These are phyloP conservation scores for Mentha longifolia DNA, from an alignment of 257 asterid genomes.

Conservation along the genomic window DNA sequence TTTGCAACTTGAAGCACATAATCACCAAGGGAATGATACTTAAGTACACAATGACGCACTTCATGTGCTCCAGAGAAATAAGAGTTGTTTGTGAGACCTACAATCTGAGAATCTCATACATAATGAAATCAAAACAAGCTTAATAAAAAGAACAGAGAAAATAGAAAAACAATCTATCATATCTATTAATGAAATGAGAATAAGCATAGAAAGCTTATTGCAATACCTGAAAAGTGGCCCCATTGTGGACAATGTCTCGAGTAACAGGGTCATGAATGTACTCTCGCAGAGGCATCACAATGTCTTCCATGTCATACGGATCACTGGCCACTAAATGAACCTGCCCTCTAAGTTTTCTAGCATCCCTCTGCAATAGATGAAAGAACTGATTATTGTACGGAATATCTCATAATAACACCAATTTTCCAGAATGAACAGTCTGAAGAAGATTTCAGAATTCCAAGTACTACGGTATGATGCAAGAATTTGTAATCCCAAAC, in stretches of 20 bases:
- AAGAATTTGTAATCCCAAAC: slow-evolving; percentile 17
- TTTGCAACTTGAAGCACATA: slow-evolving; percentile 91
- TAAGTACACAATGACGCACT: slow-evolving; percentile 84
- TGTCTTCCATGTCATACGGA: slow-evolving; percentile 73
- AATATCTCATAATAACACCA: slow-evolving; percentile 15
- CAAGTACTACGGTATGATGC: slow-evolving; percentile 4
- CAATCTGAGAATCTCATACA: slow-evolving; percentile 47
- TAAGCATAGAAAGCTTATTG: slow-evolving; percentile 22
- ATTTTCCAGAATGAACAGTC: slow-evolving; percentile 14
- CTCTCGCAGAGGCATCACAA: slow-evolving; percentile 82
- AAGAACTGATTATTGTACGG: slow-evolving; percentile 22
- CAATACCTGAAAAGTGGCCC: slow-evolving; percentile 96
- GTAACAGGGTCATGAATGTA: slow-evolving; percentile 82
- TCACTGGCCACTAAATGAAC: slow-evolving; percentile 45
- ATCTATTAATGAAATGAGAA: slow-evolving; percentile 13
- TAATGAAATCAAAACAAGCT: slow-evolving; percentile 22
- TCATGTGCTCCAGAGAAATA: slow-evolving; percentile 72
- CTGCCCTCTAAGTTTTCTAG: slow-evolving; percentile 58
- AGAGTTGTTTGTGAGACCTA: slow-evolving; percentile 96
- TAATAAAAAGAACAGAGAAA: background rate
- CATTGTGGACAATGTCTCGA: slow-evolving; percentile 83
- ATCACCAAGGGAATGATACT: slow-evolving; percentile 71
- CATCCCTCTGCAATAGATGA: slow-evolving; percentile 73
- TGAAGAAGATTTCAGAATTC: slow-evolving; percentile 11
- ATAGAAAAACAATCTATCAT: slow-evolving; percentile 1